These are phyloP conservation scores for Filosporella fistucella DNA, from an alignment of 495 filamentous ascomycete species.

Conservation along the genomic window DNA sequence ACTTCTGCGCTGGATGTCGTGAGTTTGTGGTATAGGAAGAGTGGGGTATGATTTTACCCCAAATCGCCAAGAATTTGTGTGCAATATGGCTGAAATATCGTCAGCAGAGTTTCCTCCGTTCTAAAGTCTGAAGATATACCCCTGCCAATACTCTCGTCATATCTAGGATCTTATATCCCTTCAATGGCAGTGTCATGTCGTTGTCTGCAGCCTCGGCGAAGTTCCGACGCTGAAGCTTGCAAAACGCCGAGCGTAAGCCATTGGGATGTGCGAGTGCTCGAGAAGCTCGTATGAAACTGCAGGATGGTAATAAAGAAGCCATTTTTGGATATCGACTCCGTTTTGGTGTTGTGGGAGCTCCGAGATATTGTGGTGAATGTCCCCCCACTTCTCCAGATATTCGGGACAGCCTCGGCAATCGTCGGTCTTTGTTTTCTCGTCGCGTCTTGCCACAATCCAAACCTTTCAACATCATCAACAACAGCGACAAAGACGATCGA, in stretches of 20 bases:
- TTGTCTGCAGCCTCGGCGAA: constrained; percentile 15
- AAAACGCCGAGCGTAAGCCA: constrained; percentile 2
- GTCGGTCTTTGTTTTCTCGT: too few relatives aligned
- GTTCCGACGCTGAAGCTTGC: constrained; percentile 2
- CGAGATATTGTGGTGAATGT: too few relatives aligned
- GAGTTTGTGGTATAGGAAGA: constrained; percentile 21
- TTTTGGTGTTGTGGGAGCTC: too few relatives aligned
- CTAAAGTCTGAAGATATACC: constrained; percentile 39
- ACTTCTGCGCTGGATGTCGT: constrained; percentile 69
- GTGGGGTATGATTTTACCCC: constrained; percentile 55
- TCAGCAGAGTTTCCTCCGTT: constrained; percentile 5
- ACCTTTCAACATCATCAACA: too few relatives aligned
- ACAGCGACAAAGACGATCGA: too few relatives aligned
- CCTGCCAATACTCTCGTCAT: constrained; percentile 96
- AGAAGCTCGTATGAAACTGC: too few relatives aligned
- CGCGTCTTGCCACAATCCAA: too few relatives aligned
- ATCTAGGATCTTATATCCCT: constrained; percentile 85
- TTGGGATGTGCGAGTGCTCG: constrained; percentile 5
- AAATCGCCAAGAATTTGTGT: constrained; percentile 96
- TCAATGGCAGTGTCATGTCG: constrained; percentile 54
- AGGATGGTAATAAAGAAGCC: too few relatives aligned
- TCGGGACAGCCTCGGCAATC: too few relatives aligned
- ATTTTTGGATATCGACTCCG: too few relatives aligned
- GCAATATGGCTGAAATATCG: constrained; percentile 97
- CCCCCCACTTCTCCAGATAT: too few relatives aligned